Percentiles rank a stretch among this genome's conserved stretches.
These are phyloP conservation scores for Barnettozyma sp. DNA, from an alignment of 805 yeast genomes.

Conservation along the genomic window DNA sequence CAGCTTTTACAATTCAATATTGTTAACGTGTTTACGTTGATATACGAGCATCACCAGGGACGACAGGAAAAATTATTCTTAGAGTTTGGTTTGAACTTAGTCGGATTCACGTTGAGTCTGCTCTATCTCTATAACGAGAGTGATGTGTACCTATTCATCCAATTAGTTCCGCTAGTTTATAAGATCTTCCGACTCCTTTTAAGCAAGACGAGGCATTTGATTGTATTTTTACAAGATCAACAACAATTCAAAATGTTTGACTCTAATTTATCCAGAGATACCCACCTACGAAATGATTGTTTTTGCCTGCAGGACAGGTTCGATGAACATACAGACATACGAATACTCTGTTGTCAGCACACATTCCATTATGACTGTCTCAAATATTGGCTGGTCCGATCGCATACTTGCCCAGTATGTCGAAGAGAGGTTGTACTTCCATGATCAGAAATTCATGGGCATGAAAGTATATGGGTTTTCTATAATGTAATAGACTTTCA, in stretches of 20 bases:
- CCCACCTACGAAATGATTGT: slow-evolving; percentile 12
- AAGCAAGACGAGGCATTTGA: slow-evolving; percentile 14
- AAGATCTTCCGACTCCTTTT: slow-evolving; percentile 19
- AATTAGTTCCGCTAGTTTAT: slow-evolving; percentile 17
- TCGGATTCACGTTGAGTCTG: slow-evolving; percentile 4
- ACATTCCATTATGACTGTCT: slow-evolving; percentile 21
- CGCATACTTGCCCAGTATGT: slow-evolving; percentile 21
- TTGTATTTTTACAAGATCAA: slow-evolving; percentile 11
- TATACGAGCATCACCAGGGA: slow-evolving; percentile 2
- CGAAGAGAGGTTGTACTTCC: slow-evolving; percentile 6
- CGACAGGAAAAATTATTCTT: slow-evolving; percentile 1
- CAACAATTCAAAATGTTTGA: slow-evolving; percentile 9
- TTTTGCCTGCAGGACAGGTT: slow-evolving; percentile 15
- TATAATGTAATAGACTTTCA: background rate
- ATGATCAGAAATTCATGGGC: background rate
- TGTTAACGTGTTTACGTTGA: slow-evolving; percentile 1
- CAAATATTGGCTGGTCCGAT: slow-evolving; percentile 21
- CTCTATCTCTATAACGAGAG: slow-evolving; percentile 3
- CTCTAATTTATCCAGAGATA: background rate
- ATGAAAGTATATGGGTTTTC: too few relatives aligned
- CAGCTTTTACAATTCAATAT: slow-evolving; percentile 4
- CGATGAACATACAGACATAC: slow-evolving; percentile 7
- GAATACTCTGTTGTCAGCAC: slow-evolving; percentile 15
- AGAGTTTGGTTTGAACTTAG: slow-evolving; percentile 5
- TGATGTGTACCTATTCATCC: slow-evolving; percentile 11